phyloP scores from a whole-genome alignment of 306 rosid species.

The Pachyrhizus erosus region DNA sequence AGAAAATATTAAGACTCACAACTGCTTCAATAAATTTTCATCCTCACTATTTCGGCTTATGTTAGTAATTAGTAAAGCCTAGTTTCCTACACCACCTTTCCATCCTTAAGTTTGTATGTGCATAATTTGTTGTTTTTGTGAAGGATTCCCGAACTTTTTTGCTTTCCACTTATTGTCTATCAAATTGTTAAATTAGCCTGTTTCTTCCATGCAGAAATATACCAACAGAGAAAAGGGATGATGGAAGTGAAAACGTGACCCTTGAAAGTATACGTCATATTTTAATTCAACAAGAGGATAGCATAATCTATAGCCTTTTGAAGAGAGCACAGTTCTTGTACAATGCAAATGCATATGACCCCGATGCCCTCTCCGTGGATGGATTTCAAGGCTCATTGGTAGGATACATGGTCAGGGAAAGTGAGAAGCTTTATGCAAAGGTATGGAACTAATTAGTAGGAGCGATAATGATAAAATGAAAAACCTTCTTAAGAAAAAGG shows the following conservation, averaged over 20 bases:
- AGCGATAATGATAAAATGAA: not conserved
- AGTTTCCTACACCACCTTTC: no score
- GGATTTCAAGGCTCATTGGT: conserved; percentile 74
- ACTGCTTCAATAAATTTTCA: no score
- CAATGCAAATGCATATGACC: conserved; percentile 64
- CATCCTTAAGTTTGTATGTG: no score
- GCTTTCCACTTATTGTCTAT: no score
- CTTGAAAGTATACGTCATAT: conserved; percentile 66
- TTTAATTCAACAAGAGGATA: conserved; percentile 74
- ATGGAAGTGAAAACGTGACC: conserved; percentile 63
- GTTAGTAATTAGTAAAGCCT: no score
- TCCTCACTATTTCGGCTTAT: no score
- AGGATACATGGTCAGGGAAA: conserved; percentile 68
- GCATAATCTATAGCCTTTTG: conserved; percentile 72
- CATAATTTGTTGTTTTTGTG: no score
- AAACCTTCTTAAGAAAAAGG: not conserved
- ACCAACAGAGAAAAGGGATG: conserved; percentile 59
- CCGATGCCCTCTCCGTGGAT: conserved; percentile 59
- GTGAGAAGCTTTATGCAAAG: conserved; percentile 78
- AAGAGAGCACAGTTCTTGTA: conserved; percentile 71
- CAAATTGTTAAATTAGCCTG: not conserved
- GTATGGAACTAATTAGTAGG: conserved; percentile 46
- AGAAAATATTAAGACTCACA: no score
- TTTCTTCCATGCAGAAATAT: conserved; percentile 45
- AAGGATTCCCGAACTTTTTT: no score